These are phyloP conservation scores for Ganoderma lucidum DNA, from an alignment of 1,284 basidiomycete species.

Conservation along the genomic window DNA sequence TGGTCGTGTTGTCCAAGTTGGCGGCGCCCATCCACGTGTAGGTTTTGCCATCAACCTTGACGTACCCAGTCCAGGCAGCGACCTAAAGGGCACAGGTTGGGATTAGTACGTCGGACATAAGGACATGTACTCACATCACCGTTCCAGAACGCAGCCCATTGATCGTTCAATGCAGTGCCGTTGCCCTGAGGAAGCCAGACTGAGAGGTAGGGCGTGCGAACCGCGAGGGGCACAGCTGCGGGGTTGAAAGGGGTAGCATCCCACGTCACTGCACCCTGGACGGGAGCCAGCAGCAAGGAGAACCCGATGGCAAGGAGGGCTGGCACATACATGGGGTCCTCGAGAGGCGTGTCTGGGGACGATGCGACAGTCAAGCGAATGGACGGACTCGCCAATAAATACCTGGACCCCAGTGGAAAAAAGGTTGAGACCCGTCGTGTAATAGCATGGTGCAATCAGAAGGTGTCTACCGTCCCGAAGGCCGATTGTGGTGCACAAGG, in stretches of 20 bases:
- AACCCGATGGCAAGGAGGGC: background rate
- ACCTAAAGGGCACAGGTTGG: constrained; percentile 46
- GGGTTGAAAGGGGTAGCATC: constrained; percentile 66
- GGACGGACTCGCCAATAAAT: background rate
- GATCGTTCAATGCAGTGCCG: constrained; percentile 63
- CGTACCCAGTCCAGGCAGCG: constrained; percentile 72
- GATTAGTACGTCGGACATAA: background rate
- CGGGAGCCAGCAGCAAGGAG: constrained; percentile 8
- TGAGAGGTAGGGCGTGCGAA: constrained; percentile 70
- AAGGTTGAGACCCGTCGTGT: background rate
- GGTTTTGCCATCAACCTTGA: constrained; percentile 64
- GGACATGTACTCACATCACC: constrained; percentile 49
- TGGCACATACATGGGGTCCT: constrained; percentile 5
- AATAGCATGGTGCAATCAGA: background rate
- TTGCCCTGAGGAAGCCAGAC: constrained; percentile 65
- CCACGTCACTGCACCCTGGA: constrained; percentile 49
- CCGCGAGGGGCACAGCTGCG: constrained; percentile 65
- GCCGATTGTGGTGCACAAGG: background rate
- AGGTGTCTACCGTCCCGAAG: background rate
- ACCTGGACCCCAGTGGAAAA: background rate
- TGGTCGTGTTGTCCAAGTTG: constrained; percentile 48
- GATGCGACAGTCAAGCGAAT: background rate
- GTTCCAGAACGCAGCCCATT: constrained; percentile 75
- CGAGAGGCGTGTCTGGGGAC: constrained; percentile 1
- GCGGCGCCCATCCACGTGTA: constrained; percentile 71